phyloP scores from a whole-genome alignment of 805 yeast species.

The Lachancea sp. region DNA sequence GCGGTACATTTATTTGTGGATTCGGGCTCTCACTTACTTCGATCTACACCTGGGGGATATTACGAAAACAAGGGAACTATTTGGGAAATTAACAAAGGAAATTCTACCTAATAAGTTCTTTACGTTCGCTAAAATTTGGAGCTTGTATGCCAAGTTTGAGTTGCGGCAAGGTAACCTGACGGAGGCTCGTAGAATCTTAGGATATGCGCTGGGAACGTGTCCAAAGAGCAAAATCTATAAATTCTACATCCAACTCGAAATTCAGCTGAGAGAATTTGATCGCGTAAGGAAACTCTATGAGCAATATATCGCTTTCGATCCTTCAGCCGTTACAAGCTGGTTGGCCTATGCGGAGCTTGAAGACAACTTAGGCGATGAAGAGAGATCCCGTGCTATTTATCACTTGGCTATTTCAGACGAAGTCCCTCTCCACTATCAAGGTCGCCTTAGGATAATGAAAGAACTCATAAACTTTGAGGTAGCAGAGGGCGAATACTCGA shows the following conservation, averaged over 20 bases:
- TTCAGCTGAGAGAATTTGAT: slow-evolving; percentile 66
- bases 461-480: slow-evolving; percentile 52
- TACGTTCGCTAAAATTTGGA: slow-evolving; percentile 73
- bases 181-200: slow-evolving; percentile 61
- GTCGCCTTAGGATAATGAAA: slow-evolving; percentile 28
- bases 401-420: slow-evolving; percentile 39
- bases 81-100: slow-evolving; percentile 40
- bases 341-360: slow-evolving; percentile 65
- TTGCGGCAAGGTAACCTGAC: slow-evolving; percentile 50
- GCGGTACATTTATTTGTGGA: slow-evolving; percentile 65
- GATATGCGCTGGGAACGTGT: slow-evolving; percentile 61
- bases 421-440: slow-evolving; percentile 14
- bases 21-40: slow-evolving; percentile 53
- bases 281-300: slow-evolving; percentile 70
- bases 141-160: slow-evolving; percentile 62
- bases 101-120: slow-evolving; percentile 53
- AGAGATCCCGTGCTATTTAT: slow-evolving; percentile 59
- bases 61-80: slow-evolving; percentile 44
- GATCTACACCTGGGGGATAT: slow-evolving; percentile 45
- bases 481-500: slow-evolving; percentile 51
- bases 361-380: slow-evolving; percentile 55
- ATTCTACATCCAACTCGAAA: slow-evolving; percentile 64
- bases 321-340: slow-evolving; percentile 41
- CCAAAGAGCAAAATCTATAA: slow-evolving; percentile 55
- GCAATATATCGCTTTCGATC: slow-evolving; percentile 39